Evolutionary conservation across 495 filamentous ascomycete genomes (phyloP), one percentile per base, ranked within the genome.

Genomic region (Aspergillus bridgeri): DNA sequence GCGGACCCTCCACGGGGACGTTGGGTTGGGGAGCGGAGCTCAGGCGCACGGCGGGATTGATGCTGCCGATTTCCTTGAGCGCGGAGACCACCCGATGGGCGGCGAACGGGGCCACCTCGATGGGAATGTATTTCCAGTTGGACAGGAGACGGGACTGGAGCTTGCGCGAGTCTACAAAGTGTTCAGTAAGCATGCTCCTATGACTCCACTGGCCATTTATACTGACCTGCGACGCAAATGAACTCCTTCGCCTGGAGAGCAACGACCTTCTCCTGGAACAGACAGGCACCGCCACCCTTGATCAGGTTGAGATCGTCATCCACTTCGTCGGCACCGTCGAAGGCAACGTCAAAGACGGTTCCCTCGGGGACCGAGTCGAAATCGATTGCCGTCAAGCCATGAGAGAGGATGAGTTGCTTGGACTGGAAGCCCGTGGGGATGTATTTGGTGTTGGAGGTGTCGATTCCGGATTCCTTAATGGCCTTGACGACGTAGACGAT

Each of bases 191-290:
- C 48, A 44, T 17, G 27, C 0, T n/a, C n/a, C 20, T 8, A 20
- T 5, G 24, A 19, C 18, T 8, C 9, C 7, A 44, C 7, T 7
- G 21, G 21, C 33, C n/a, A n/a, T 33, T 18, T n/a, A 17, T 18
- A 68, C 78, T 58, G 68, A 89, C 88, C 91, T 29, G 95, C 94
- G 53, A 98, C 95, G 66, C 90, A 94, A 54, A 98, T 83, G 67
- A 98, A 97, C 64, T 92, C 89, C 75, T 84, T 87, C 2, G 92
- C 88, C 54, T 85, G 82, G 29, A 89, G 83, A 3, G 92, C 92
- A 15, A 98, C 93, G 21, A 98, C 78, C 77, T 98, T 98, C 79
- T 98, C 94, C 75, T 98, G 95, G 80, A 96, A 97, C 57, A 97
- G 75, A 73, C 95, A 98, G 24, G 92, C 94, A 46, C 94, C 94